Conservation (phyloP, 2,329 filamentous ascomycete species). For the Amauroascus verrucosus region DNA sequence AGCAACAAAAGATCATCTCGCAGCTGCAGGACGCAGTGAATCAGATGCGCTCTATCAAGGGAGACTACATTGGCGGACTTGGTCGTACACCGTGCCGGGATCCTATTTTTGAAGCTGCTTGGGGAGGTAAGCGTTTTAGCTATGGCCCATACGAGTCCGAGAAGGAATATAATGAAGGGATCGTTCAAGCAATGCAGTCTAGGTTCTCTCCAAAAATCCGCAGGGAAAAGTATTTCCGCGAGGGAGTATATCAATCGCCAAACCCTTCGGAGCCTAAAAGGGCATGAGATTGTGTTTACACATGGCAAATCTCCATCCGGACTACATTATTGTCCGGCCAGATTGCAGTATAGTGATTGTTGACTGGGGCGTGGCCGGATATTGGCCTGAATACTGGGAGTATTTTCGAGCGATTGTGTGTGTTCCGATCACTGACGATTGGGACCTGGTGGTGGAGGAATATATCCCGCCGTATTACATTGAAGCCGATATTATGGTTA, state of each 20-base stretch:
- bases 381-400: slow-evolving; percentile 23
- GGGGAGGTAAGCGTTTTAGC: neutral
- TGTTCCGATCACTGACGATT: slow-evolving; percentile 3
- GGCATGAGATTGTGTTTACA: slow-evolving; percentile 12
- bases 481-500: no score
- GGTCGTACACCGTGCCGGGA: neutral
- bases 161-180: slow-evolving; percentile 8
- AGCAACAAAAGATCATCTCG: slow-evolving; percentile 4
- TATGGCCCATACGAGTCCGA: slow-evolving; percentile 12
- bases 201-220: neutral
- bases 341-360: slow-evolving; percentile 21
- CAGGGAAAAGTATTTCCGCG: neutral
- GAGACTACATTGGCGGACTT: slow-evolving; percentile 9
- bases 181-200: slow-evolving; percentile 5
- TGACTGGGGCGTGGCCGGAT: slow-evolving; percentile 23
- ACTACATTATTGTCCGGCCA: slow-evolving; percentile 21
- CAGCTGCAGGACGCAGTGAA: slow-evolving; percentile 8
- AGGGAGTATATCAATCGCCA: slow-evolving; percentile 14
- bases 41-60: slow-evolving; percentile 10
- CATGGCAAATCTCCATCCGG: slow-evolving; percentile 21
- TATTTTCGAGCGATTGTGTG: slow-evolving; percentile 14
- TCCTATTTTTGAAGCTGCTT: slow-evolving; percentile 6
- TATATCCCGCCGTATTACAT: slow-evolving; percentile 12
- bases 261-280: slow-evolving; percentile 14
- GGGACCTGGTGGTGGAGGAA: slow-evolving; percentile 18